A percentile compares a stretch with the other conserved stretches of the same genome.
Evolutionary conservation across 495 filamentous ascomycete species (phyloP).

Genomic region (Aspergillus funiculosus): DNA sequence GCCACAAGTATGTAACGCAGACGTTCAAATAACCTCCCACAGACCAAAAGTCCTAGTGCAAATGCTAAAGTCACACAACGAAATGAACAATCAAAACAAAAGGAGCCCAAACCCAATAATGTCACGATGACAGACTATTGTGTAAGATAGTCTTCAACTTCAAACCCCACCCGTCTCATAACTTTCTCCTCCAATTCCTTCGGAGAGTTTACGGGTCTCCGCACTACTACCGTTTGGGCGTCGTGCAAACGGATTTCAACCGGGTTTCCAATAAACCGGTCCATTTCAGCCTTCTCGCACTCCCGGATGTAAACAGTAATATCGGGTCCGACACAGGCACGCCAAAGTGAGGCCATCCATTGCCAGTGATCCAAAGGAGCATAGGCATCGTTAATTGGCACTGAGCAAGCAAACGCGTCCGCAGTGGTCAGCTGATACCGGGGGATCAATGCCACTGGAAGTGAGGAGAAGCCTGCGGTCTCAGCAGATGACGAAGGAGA

Average conservation of each 20-base stretch:
- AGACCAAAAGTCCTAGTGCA: background rate
- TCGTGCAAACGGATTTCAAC: constrained; percentile 52
- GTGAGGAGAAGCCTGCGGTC: constrained; percentile 9
- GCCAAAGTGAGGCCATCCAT: constrained; percentile 95
- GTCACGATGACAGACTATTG: constrained; percentile 17
- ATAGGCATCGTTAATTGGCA: constrained; percentile 74
- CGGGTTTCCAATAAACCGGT: constrained; percentile 32
- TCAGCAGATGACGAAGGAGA: constrained; percentile 21
- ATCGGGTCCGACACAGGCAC: constrained; percentile 79
- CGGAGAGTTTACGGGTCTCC: constrained; percentile 34
- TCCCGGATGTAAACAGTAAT: constrained; percentile 63
- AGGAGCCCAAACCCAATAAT: background rate
- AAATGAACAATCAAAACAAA: background rate
- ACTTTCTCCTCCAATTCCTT: constrained; percentile 57
- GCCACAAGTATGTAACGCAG: constrained; percentile 4
- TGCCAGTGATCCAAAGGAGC: constrained; percentile 90
- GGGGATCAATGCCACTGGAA: constrained; percentile 68
- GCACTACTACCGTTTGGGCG: constrained; percentile 53
- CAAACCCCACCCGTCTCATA: constrained; percentile 68
- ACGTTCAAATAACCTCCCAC: constrained; percentile 3
- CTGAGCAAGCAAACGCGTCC: constrained; percentile 63
- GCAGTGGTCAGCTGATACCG: constrained; percentile 71
- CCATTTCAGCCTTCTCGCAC: constrained; percentile 43
- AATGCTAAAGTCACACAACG: constrained; percentile 9
- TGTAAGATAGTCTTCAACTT: constrained; percentile 74